phyloP scores from a whole-genome alignment of 2,329 filamentous ascomycete genomes.

The Colletotrichum melonis region DNA sequence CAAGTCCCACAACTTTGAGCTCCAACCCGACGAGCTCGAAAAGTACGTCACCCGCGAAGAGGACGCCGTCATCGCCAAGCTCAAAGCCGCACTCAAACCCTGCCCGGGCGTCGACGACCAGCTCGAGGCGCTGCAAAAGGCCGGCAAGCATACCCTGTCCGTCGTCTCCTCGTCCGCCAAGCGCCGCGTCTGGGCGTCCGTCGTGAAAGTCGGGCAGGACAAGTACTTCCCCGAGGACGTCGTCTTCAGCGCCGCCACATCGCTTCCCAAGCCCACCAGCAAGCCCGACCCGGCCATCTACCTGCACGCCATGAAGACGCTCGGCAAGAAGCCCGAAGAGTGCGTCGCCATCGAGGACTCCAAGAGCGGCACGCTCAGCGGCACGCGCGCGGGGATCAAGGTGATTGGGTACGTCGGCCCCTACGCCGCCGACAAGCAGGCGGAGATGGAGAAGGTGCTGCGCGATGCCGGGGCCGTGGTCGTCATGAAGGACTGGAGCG shows the following conservation, averaged over 20 bases:
- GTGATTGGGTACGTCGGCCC: conserved; percentile 88
- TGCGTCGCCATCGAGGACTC: conserved; percentile 88
- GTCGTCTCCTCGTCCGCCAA: conserved; percentile 87
- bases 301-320: conserved; percentile 77
- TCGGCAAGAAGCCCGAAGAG: conserved; percentile 78
- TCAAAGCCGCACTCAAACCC: conserved; percentile 74
- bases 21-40: conserved; percentile 76
- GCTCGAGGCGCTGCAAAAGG: conserved; percentile 71
- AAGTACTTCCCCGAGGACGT: conserved; percentile 81
- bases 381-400: conserved; percentile 79
- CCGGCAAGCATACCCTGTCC: conserved; percentile 76
- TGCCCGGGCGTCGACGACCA: conserved; percentile 76
- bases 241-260: conserved; percentile 86
- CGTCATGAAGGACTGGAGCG: conserved; percentile 70
- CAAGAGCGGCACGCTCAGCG: conserved; percentile 83
- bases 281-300: conserved; percentile 95
- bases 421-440: conserved; percentile 71
- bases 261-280: conserved; percentile 81
- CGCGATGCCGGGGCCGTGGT: conserved; percentile 70
- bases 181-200: conserved; percentile 79
- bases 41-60: conserved; percentile 82
- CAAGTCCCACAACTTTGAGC: conserved; percentile 78
- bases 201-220: conserved; percentile 83
- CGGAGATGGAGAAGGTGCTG: conserved; percentile 73
- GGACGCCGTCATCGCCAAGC: conserved; percentile 84